Conservation (phyloP, 805 yeast genomes). For the Pichia heedii region DNA sequence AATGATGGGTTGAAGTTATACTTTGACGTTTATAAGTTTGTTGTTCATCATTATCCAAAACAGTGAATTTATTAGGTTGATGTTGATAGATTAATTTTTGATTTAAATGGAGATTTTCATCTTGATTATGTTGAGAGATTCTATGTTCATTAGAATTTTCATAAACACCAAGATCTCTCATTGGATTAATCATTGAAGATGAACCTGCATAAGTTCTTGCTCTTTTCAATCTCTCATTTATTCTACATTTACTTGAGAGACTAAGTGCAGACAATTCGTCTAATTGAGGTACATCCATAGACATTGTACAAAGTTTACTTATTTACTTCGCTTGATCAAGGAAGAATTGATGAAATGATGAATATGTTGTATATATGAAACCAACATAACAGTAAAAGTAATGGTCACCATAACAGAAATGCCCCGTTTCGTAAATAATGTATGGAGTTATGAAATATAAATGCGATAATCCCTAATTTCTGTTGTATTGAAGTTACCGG, state of each 20-base stretch:
- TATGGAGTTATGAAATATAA: too few relatives aligned
- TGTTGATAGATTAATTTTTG: background rate
- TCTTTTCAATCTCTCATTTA: background rate
- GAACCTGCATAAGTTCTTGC: background rate
- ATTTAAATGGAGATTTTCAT: background rate
- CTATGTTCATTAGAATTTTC: background rate
- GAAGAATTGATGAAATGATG: too few relatives aligned
- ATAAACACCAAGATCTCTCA: background rate
- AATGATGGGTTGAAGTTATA: background rate
- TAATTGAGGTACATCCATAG: too few relatives aligned
- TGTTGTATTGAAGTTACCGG: too few relatives aligned
- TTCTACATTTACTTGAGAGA: background rate
- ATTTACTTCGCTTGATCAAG: too few relatives aligned
- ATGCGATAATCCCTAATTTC: too few relatives aligned
- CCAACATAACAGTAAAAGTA: too few relatives aligned
- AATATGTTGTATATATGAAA: too few relatives aligned
- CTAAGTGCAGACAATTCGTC: background rate
- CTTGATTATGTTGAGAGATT: background rate
- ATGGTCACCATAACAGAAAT: too few relatives aligned
- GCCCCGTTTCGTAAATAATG: too few relatives aligned
- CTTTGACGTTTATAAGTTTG: background rate
- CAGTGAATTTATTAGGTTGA: background rate
- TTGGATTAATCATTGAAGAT: background rate
- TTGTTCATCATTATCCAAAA: background rate
- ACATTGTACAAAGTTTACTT: too few relatives aligned